Base-by-base conservation (phyloP, 2,329 filamentous ascomycete species). In the Fusarium guadeloupense region DNA sequence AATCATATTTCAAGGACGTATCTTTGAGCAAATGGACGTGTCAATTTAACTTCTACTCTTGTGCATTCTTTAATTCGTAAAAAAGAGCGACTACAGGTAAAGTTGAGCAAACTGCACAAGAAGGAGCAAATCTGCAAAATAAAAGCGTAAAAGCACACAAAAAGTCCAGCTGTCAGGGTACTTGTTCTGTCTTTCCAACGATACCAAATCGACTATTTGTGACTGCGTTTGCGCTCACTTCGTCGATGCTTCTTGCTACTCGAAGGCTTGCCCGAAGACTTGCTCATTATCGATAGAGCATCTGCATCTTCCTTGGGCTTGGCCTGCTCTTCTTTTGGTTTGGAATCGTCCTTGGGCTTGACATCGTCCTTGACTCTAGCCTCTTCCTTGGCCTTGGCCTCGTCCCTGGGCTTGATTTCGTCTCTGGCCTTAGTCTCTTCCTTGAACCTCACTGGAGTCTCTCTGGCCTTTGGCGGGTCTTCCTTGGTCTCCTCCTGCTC, bases 211-310 rank as follows among this genome's bases (percentile, higher is more conserved):
- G 12, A n/a, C 40, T 45, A 64, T 31, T 64, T 63, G 6, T 62
- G 43, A n/a, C 44, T 63, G 5, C 59, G 59, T 42, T 62, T 62
- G 7, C 59, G 59, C 26, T 63, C 59, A 47, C 59, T 62, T 20
- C 59, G 59, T 37, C 59, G 59, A 41, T 63, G 59, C 37, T 60
- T 63, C 37, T 50, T 63, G 48, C 59, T 40, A 39, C 57, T 60
- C 1, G 52, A 58, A 1, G 40, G 54, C 47, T 63, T 62, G 48
- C 17, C 45, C 1, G 54, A 58, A 1, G 53, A 33, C 20, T 58
- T 56, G 33, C 54, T 58, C 44, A 58, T 25, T 2, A 58, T 20
- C 0, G 54, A 58, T 3, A 41, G 45, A 8, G 54, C 39, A 12
- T 59, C 55, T 0, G 55, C 59, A 31, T 62, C 59, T 6, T 59